Base-by-base conservation (phyloP, 2,329 filamentous ascomycete species). In the Atkinsonella texensis region DNA sequence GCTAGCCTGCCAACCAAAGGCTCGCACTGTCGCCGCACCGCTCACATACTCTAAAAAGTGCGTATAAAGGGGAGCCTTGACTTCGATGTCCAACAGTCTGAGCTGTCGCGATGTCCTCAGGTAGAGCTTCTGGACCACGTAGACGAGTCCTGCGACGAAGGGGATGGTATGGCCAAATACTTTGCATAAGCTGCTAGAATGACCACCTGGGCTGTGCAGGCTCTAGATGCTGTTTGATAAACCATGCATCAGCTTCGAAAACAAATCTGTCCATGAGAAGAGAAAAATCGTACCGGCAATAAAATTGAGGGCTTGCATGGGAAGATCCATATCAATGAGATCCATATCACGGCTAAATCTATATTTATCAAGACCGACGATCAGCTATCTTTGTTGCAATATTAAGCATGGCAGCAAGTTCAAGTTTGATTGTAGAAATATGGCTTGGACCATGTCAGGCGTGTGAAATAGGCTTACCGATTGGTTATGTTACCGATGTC, bases 61-160 rank as follows among this genome's bases (percentile, higher is more conserved):
- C 6, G 32, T 7, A 12, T 7, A 33, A 6, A 33, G 32, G 3
- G 55, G 53, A 3, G 41, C 47, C 38, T 55, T 79, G 2, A 73
- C 71, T 59, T 81, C 78, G 4, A 82, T 66, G 46, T 81, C 78
- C 38, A 82, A 59, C 33, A 77, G 68, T 47, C 78, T 68, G 7
- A 82, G 62, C 58, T 81, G 78, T 0, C 77, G 69, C 0, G 76
- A 80, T 0, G 77, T 81, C 3, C 74, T 68, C 7, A 82, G 67
- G 55, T 81, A 81, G 46, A 77, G 68, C 44, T 70, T 74, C 54
- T 80, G 77, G 2, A 81, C 59, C 2, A 59, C 12, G 48, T 62
- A 68, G 1, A 79, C 57, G 1, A 70, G 54, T 1, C 57, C 60
- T 5, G 70, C 53, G 1, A 78, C 58, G 6, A 74, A 58, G 52